Evolutionary conservation across 2,329 filamentous ascomycete species (phyloP).

Genomic region (Fusarium sp.): DNA sequence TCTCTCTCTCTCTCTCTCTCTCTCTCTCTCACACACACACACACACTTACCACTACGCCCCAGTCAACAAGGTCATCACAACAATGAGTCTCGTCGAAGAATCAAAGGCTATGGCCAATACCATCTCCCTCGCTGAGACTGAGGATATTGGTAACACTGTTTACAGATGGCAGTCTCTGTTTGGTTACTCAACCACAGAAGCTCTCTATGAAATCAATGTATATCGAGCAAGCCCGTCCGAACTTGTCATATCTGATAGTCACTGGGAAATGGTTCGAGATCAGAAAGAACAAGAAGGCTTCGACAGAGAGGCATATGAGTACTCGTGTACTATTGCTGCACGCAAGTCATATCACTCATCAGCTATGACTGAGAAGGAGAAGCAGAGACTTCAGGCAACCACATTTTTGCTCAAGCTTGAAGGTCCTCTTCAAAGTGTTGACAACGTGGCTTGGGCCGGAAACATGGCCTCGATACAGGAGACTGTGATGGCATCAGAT

Average conservation of each 20-base stretch:
- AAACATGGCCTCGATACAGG: neutral
- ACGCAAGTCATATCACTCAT: neutral
- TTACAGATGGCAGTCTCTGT: neutral
- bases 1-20: neutral
- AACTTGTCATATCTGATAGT: neutral
- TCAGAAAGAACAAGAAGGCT: neutral
- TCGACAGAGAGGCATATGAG: constrained; percentile 10
- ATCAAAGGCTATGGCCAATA: constrained; percentile 1
- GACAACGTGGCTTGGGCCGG: neutral
- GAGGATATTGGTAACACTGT: neutral
- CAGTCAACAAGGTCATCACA: neutral
- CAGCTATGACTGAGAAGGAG: neutral
- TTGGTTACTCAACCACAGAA: neutral
- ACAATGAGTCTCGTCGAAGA: neutral
- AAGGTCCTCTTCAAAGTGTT: neutral
- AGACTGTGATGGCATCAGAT: neutral
- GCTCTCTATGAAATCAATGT: neutral
- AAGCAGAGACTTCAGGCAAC: neutral
- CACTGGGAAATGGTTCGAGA: neutral
- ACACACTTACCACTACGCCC: neutral
- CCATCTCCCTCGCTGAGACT: fast-evolving
- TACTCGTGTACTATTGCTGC: neutral
- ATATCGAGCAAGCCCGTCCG: neutral
- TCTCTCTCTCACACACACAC: too few relatives aligned
- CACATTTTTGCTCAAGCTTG: constrained; percentile 5